A percentile compares a stretch with the other conserved stretches of the same genome.
phyloP scores from a whole-genome alignment of 768 basidiomycete genomes.

The Paxillus ammoniavirescens region DNA sequence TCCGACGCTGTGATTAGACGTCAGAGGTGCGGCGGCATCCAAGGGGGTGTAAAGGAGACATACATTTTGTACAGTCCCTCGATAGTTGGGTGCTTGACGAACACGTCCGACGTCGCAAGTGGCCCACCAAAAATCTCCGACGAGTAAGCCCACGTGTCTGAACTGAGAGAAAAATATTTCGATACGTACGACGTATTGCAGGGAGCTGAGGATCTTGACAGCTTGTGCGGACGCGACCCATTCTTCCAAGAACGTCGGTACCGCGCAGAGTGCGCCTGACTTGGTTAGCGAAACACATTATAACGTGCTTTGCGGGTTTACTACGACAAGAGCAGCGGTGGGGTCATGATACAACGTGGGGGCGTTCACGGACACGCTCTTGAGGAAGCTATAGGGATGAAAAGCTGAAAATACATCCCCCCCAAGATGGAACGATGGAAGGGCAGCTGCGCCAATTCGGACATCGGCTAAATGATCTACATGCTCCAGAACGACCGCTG shows the following conservation, averaged over 20 bases:
- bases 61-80: conserved; percentile 44
- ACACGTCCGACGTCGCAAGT: conserved; percentile 40
- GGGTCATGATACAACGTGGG: conserved; percentile 18
- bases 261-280: conserved; percentile 10
- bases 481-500: conserved; percentile 11
- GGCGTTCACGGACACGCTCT: conserved; percentile 13
- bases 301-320: conserved; percentile 21
- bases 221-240: conserved; percentile 17
- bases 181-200: conserved; percentile 21
- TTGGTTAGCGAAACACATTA: conserved; percentile 15
- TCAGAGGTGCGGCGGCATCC: neutral
- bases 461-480: conserved; percentile 1
- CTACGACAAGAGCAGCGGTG: conserved; percentile 15
- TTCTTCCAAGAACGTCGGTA: conserved; percentile 25
- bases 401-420: conserved; percentile 15
- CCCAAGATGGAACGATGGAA: conserved; percentile 26
- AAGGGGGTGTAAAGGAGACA: neutral
- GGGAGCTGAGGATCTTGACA: conserved; percentile 12
- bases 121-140: conserved; percentile 36
- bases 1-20: conserved; percentile 32
- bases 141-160: neutral
- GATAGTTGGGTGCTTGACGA: conserved; percentile 42
- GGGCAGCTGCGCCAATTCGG: conserved; percentile 6
- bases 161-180: neutral
- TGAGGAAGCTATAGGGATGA: conserved; percentile 12